Base-by-base conservation (phyloP, 176 grass and related monocot genomes). In the Hordeum marinum region DNA sequence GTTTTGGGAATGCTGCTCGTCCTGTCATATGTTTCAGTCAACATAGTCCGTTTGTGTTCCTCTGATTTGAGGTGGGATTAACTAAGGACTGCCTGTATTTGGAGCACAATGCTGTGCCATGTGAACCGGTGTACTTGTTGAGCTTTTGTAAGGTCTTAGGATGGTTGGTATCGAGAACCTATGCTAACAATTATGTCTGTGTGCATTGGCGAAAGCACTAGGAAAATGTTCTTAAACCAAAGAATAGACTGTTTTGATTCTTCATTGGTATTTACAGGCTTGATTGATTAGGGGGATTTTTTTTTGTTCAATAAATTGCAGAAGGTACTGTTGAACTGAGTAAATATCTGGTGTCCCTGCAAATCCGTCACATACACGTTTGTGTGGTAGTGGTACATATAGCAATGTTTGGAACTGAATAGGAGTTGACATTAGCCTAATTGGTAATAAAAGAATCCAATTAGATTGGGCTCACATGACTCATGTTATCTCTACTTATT, bases 1-100 rank as follows among this genome's bases (percentile, higher is more conserved):
- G 35, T 60, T 39, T 73, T 35, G 66, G 21, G 46, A 87, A 80
- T 87, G 74, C 59, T 87, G 84, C 42, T 26, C 3, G 10, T 45
- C 4, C 6, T 24, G 75, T 69, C 39, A 23, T 63, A 68, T 67
- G 10, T 60, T 18, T 50, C 9, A 57, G 18, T 71, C 60, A 50
- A 39, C 36, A 29, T 24, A 31, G 24, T n/a, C 24, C 60, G n/a
- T 26, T 83, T 60, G 43, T 15, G 26, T 50, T 40, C 67, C 1
- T 68, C 60, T 67, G 12, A 59, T 74, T 79, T 9, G 15, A 32
- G 21, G 46, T 77, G 48, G 46, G 40, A 27, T 68, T 68, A 75
- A 13, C 8, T 11, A 20, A 80, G 27, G n/a, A 50, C 46, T 17
- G 68, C 20, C 10, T 57, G 52, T 87, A 32, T 29, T 42, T 76